These are phyloP conservation scores for Imleria badia DNA, from an alignment of 768 basidiomycete genomes.

Conservation along the genomic window DNA sequence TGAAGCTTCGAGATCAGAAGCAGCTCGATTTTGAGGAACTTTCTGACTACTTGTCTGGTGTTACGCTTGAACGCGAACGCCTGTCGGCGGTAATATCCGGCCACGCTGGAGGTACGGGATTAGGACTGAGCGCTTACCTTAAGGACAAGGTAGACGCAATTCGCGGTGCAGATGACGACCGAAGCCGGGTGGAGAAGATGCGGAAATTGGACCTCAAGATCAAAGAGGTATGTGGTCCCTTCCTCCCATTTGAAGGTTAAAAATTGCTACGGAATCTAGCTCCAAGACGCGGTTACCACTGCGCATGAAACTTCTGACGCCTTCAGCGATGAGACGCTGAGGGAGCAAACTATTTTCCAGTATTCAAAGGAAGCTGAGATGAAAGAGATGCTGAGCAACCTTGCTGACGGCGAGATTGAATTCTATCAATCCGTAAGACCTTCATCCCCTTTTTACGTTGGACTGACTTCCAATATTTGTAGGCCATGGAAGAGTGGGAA, in stretches of 20 bases:
- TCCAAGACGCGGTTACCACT: constrained; percentile 94
- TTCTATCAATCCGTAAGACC: constrained; percentile 80
- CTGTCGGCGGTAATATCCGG: constrained; percentile 86
- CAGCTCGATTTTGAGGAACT: constrained; percentile 98
- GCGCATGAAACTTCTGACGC: constrained; percentile 96
- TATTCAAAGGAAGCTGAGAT: constrained; percentile 91
- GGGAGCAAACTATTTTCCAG: constrained; percentile 90
- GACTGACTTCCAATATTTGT: constrained; percentile 7
- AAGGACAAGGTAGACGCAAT: constrained; percentile 91
- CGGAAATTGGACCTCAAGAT: constrained; percentile 90
- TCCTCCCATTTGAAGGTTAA: not conserved
- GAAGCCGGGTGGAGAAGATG: constrained; percentile 92
- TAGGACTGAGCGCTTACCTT: constrained; percentile 85
- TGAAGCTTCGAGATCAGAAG: constrained; percentile 96
- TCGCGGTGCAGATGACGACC: constrained; percentile 90
- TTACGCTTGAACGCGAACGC: constrained; percentile 90
- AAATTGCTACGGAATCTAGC: constrained; percentile 42
- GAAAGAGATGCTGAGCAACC: constrained; percentile 89
- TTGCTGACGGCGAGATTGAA: constrained; percentile 94
- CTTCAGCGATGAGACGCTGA: constrained; percentile 92
- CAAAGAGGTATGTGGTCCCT: constrained; percentile 67
- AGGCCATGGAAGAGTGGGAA: constrained; percentile 99
- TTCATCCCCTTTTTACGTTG: not conserved
- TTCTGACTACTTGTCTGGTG: constrained; percentile 90
- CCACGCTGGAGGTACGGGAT: constrained; percentile 81